These are phyloP conservation scores for Marasmius sp. DNA, from an alignment of 1,284 basidiomycete genomes.

Conservation along the genomic window DNA sequence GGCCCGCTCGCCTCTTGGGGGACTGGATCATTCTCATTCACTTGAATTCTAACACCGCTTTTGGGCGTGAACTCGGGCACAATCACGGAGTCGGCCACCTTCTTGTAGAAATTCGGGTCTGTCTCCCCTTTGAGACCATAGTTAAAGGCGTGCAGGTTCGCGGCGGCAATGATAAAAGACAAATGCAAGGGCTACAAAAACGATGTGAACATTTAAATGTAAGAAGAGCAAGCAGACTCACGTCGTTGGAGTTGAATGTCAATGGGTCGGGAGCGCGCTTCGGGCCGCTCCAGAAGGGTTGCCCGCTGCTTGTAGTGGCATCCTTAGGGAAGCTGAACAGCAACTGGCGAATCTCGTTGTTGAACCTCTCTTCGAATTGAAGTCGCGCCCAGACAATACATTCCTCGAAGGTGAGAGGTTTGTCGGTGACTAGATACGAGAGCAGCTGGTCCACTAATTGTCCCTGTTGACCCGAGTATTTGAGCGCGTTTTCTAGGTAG, in stretches of 20 bases:
- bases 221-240: conserved; percentile 37
- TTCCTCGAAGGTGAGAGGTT: conserved; percentile 95
- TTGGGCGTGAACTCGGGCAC: conserved; percentile 94
- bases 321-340: conserved; percentile 95
- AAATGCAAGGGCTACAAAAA: conserved; percentile 76
- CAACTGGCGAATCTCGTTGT: conserved; percentile 92
- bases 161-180: conserved; percentile 89
- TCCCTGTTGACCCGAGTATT: conserved; percentile 87
- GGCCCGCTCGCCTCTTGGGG: conserved; percentile 49
- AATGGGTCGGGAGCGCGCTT: conserved; percentile 97
- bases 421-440: conserved; percentile 88
- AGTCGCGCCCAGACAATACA: conserved; percentile 97
- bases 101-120: conserved; percentile 80
- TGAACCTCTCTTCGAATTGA: conserved; percentile 95
- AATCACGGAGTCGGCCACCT: conserved; percentile 81
- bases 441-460: conserved; percentile 92
- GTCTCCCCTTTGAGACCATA: conserved; percentile 94
- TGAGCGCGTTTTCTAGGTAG: conserved; percentile 89
- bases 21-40: conserved; percentile 91
- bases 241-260: conserved; percentile 83
- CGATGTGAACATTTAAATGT: conserved; percentile 8
- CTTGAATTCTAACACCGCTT: conserved; percentile 92
- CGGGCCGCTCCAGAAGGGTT: conserved; percentile 96
- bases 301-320: conserved; percentile 84
- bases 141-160: conserved; percentile 97